Percentiles rank a stretch among this genome's conserved stretches.
Evolutionary conservation across 2,329 filamentous ascomycete species (phyloP).

Genomic region (Fonsecaea nubica): DNA sequence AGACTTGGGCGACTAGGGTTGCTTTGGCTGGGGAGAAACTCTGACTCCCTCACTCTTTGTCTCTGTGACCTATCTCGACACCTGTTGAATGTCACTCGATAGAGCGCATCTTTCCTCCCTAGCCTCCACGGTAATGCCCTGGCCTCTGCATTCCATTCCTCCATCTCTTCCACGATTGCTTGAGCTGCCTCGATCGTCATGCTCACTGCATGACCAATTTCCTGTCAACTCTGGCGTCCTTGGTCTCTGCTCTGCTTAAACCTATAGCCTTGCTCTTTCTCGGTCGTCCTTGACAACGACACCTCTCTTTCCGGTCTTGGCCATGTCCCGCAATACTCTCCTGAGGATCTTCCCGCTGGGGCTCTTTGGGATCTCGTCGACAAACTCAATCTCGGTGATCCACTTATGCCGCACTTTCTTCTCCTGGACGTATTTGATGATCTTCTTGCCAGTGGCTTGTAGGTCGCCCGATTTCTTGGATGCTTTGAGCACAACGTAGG

Average conservation of each 20-base stretch:
- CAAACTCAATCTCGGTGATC: slow-evolving; percentile 55
- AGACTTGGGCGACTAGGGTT: neutral
- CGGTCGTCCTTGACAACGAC: slow-evolving; percentile 36
- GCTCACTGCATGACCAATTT: neutral
- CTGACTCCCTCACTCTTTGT: neutral
- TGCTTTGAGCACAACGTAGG: slow-evolving; percentile 52
- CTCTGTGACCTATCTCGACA: neutral
- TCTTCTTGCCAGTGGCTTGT: slow-evolving; percentile 23
- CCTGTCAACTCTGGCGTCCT: neutral
- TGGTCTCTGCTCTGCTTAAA: neutral
- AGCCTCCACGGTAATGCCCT: neutral
- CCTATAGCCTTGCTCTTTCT: slow-evolving; percentile 32
- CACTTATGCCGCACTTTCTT: slow-evolving; percentile 47
- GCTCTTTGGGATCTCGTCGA: slow-evolving; percentile 58
- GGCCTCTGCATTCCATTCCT: neutral
- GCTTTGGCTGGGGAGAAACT: neutral
- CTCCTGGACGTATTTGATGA: slow-evolving; percentile 45
- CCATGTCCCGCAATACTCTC: slow-evolving; percentile 38
- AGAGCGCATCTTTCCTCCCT: neutral
- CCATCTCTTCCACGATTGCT: neutral
- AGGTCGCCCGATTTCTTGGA: slow-evolving; percentile 26
- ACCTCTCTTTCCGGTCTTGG: slow-evolving; percentile 33
- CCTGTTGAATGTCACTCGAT: neutral
- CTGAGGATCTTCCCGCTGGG: slow-evolving; percentile 59
- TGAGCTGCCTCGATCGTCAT: neutral